phyloP scores from a whole-genome alignment of 2,329 filamentous ascomycete species.

The Colletotrichum abscissum region DNA sequence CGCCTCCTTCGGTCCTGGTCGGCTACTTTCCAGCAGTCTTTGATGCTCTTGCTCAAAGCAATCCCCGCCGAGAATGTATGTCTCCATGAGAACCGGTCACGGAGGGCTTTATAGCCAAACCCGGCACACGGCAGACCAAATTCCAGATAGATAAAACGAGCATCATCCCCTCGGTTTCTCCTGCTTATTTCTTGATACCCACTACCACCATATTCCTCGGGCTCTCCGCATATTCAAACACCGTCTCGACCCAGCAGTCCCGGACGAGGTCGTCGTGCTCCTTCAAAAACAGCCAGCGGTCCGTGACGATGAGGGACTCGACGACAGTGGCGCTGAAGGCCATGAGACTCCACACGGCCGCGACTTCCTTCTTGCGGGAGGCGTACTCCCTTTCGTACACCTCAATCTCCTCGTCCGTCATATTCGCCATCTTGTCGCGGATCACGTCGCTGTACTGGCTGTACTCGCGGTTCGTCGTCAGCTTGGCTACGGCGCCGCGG shows the following conservation, averaged over 20 bases:
- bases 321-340: conserved; percentile 91
- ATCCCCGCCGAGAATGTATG: neutral
- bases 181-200: conserved; percentile 76
- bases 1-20: neutral
- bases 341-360: conserved; percentile 94
- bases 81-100: neutral
- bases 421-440: conserved; percentile 69
- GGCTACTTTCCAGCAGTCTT: neutral
- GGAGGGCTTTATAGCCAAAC: neutral
- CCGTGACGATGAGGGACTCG: conserved; percentile 89
- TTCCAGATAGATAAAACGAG: neutral
- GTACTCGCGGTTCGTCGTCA: conserved; percentile 69
- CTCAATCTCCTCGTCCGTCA: conserved; percentile 81
- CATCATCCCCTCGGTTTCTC: conserved; percentile 9
- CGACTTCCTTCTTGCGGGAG: conserved; percentile 81
- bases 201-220: conserved; percentile 94
- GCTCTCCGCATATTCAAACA: conserved; percentile 89
- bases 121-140: neutral
- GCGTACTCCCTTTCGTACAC: conserved; percentile 75
- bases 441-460: conserved; percentile 71
- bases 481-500: conserved; percentile 81
- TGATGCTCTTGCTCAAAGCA: neutral
- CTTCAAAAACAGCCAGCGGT: conserved; percentile 87
- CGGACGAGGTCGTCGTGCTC: conserved; percentile 79
- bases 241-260: conserved; percentile 89